Evolutionary conservation across 208 protist genomes (phyloP).

Genomic region (Leptomonas pyrrhocoris): DNA sequence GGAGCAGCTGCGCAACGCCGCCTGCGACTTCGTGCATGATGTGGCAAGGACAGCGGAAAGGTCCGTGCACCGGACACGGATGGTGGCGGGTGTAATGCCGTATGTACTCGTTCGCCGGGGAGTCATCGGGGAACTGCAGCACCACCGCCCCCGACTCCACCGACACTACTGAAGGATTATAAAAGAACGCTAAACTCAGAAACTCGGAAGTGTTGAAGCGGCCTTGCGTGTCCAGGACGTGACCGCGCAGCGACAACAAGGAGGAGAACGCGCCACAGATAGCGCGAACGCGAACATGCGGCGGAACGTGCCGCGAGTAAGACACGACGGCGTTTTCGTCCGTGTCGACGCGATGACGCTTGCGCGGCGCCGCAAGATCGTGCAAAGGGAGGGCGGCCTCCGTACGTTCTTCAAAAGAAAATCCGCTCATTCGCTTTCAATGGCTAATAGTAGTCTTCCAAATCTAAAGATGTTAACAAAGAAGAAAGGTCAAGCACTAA

Average conservation of each 20-base stretch:
- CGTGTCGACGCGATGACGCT: conserved; percentile 19
- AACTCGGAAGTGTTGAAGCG: conserved; percentile 42
- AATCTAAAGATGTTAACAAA: neutral
- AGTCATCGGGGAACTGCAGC: conserved; percentile 14
- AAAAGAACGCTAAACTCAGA: conserved; percentile 55
- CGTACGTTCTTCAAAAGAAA: neutral
- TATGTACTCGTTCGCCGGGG: neutral
- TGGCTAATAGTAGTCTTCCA: too few species aligned
- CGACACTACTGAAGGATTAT: conserved; percentile 28
- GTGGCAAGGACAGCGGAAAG: conserved; percentile 61
- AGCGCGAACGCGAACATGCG: conserved; percentile 22
- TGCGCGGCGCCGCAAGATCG: neutral
- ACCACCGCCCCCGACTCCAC: conserved; percentile 21
- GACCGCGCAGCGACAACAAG: conserved; percentile 27
- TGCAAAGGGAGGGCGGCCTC: conserved; percentile 1
- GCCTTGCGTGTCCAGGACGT: conserved; percentile 44
- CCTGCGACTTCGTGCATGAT: conserved; percentile 44
- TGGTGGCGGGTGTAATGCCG: conserved; percentile 1
- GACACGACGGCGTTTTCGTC: neutral
- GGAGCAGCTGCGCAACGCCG: conserved; percentile 37
- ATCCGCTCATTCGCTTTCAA: conserved; percentile 10
- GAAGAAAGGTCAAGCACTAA: too few species aligned
- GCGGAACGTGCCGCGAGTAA: conserved; percentile 7
- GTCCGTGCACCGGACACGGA: conserved; percentile 57
- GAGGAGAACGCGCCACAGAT: neutral